Evolutionary conservation across 352 stramenopile genomes (phyloP).

Genomic region (Globisporangium camurandrum): DNA sequence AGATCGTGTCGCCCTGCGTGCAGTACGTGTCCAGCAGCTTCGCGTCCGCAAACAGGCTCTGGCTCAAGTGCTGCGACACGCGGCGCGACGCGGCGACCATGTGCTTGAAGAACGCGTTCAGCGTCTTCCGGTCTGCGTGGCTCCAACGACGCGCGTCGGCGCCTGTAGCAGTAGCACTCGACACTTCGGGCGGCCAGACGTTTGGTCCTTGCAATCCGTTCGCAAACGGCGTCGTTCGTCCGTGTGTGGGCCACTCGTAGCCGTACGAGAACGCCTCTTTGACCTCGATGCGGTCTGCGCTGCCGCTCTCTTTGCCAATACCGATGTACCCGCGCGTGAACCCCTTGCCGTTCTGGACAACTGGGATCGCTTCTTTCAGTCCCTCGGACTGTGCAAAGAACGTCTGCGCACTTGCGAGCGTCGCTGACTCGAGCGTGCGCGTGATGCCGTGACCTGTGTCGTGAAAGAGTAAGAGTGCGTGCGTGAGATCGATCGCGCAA

Average conservation of each 20-base stretch:
- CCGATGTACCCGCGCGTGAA: constrained; percentile 80
- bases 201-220: constrained; percentile 69
- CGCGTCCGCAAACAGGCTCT: constrained; percentile 39
- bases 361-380: constrained; percentile 47
- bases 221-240: constrained; percentile 13
- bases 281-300: constrained; percentile 66
- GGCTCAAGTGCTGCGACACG: constrained; percentile 40
- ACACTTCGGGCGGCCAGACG: constrained; percentile 39
- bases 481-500: background rate
- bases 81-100: constrained; percentile 45
- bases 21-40: constrained; percentile 57
- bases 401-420: constrained; percentile 43
- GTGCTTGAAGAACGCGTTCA: constrained; percentile 52
- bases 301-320: constrained; percentile 72
- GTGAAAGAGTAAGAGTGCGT: background rate
- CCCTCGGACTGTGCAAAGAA: constrained; percentile 51
- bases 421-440: constrained; percentile 28
- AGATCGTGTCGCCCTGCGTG: constrained; percentile 65
- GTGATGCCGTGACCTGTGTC: constrained; percentile 46
- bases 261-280: constrained; percentile 83
- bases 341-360: constrained; percentile 51
- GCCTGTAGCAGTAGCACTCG: background rate
- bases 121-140: constrained; percentile 21
- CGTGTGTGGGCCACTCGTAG: constrained; percentile 47
- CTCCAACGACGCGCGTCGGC: constrained; percentile 17